Conservation (phyloP, 2,329 filamentous ascomycete genomes). For the Diaporthe vexans region DNA sequence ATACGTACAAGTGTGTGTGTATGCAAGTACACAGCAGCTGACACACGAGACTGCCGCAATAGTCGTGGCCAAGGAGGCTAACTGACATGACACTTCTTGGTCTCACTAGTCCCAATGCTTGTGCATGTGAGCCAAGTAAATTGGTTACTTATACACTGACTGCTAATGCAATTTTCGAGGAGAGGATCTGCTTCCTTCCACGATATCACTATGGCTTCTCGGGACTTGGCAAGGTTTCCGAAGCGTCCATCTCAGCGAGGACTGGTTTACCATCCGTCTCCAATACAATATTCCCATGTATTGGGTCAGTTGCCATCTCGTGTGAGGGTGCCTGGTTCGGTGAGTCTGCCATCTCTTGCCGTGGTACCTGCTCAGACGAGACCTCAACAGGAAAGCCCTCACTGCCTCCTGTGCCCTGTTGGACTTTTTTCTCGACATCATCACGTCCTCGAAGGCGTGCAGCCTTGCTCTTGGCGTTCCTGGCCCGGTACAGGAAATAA, state of each 20-base stretch:
- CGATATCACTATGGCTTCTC: too few relatives aligned
- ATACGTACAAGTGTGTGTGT: not conserved
- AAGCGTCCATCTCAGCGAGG: not conserved
- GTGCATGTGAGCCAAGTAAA: not conserved
- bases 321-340: not conserved
- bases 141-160: not conserved
- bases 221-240: not conserved
- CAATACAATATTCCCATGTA: not conserved
- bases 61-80: too few relatives aligned
- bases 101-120: not conserved
- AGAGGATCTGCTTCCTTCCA: not conserved
- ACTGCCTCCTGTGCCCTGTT: not conserved
- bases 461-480: too few relatives aligned
- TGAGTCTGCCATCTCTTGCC: not conserved
- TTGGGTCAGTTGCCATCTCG: not conserved
- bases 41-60: too few relatives aligned
- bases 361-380: not conserved
- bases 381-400: not conserved
- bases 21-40: too few relatives aligned
- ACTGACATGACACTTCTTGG: not conserved
- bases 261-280: not conserved
- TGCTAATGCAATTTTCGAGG: not conserved
- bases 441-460: not conserved
- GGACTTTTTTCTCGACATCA: not conserved
- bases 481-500: not conserved